Evolutionary conservation across 2,329 filamentous ascomycete genomes (phyloP), one percentile per base, ranked within the genome.

Genomic region (Monilinia laxa): DNA sequence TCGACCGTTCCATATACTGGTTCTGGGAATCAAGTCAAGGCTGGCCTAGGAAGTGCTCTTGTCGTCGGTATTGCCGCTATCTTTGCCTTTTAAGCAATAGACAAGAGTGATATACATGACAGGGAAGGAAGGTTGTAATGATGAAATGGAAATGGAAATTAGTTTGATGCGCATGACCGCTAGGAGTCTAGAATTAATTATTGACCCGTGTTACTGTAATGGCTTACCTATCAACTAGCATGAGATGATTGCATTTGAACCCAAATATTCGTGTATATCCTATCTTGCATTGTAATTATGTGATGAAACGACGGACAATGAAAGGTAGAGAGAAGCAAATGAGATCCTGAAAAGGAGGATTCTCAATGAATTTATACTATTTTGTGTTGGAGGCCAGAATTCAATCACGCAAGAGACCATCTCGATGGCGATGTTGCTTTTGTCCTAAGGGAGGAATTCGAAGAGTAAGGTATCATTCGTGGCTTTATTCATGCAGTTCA

Each of bases 1-100:
- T 25, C 58, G 4, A 51, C 18, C 18, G 9, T 31, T 42, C 64
- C 64, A 25, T 65, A 38, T 20, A 65, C 55, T 4, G 64, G 64
- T 14, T 35, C 55, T 53, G 64, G 64, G 20, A 11, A 31, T 35
- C 64, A 65, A 62, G 20, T 65, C 16, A 60, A 12, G 42, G 64
- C 52, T 7, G 56, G 64, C 23, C 9, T 60, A 18, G 64, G 55
- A 25, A 51, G 55, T 45, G 47, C 31, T 23, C 18, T 65, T 45
- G 23, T 47, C 18, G 31, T 65, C 18, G 55, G 45, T 42, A 20
- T 47, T 52, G 64, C 35, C 1, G 64, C 55, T 14, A 9, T 53
- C n/a, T 49, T 54, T 52, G 35, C 52, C 3, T 45, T 65, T 35
- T 60, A 60, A 18, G 45, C 9, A 14, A 60, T 28, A n/a, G 12